These are phyloP conservation scores for Xylaria arbuscula DNA, from an alignment of 2,329 filamentous ascomycete genomes.

Conservation along the genomic window DNA sequence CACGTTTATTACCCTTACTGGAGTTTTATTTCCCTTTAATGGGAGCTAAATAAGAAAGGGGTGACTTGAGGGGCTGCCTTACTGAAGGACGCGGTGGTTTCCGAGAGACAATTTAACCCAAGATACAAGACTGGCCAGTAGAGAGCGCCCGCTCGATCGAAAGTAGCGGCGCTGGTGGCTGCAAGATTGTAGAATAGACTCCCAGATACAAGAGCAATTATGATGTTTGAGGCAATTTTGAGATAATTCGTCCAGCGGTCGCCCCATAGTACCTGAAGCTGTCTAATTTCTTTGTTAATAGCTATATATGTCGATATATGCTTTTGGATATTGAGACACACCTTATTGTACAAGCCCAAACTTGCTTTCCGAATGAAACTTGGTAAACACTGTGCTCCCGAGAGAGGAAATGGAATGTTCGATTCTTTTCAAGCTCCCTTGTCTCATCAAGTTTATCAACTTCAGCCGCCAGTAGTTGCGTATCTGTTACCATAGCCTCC, in stretches of 20 bases:
- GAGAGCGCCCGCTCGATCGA: conserved; percentile 69
- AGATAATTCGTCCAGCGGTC: conserved; percentile 46
- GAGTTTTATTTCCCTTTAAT: too few relatives aligned
- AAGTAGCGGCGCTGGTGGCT: conserved; percentile 60
- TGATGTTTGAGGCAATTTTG: conserved; percentile 37
- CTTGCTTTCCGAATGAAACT: conserved; percentile 11
- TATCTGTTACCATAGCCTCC: conserved; percentile 47
- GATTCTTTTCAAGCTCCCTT: conserved; percentile 61
- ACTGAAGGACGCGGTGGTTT: conserved; percentile 69
- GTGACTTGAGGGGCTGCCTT: too few relatives aligned
- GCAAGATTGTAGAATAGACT: conserved; percentile 50
- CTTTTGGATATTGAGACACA: neutral
- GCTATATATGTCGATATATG: too few relatives aligned
- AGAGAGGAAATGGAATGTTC: conserved; percentile 61
- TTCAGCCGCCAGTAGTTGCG: conserved; percentile 54
- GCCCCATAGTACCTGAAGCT: conserved; percentile 51
- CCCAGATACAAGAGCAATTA: conserved; percentile 51
- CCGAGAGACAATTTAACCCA: conserved; percentile 68
- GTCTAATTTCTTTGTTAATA: conserved; percentile 25
- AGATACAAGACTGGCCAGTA: conserved; percentile 74
- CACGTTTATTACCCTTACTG: too few relatives aligned
- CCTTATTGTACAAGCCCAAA: conserved; percentile 25
- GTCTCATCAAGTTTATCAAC: conserved; percentile 48
- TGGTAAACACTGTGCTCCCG: conserved; percentile 52
- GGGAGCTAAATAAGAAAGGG: too few relatives aligned